A percentile compares a stretch with the other conserved stretches of the same genome.
Conservation (phyloP, 2,329 filamentous ascomycete species). For the Dothideomycetidae sp. region DNA sequence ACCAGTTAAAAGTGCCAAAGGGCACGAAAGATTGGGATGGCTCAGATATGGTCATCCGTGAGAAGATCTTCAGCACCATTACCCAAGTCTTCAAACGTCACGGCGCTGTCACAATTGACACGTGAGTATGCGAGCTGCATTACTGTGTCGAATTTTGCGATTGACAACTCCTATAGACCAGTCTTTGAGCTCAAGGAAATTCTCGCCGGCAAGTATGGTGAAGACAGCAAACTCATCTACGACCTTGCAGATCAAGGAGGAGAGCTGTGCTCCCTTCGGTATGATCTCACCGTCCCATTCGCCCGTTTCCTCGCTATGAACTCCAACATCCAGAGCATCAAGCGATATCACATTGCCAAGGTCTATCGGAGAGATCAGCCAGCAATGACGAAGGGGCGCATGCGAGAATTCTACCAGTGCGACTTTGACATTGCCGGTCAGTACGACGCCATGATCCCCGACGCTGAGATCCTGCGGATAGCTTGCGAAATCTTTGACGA, state of each 20-base stretch:
- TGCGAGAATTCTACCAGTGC: constrained; percentile 95
- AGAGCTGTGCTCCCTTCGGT: constrained; percentile 70
- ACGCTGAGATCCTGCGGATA: constrained; percentile 77
- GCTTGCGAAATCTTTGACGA: constrained; percentile 73
- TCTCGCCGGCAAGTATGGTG: constrained; percentile 77
- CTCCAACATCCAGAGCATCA: constrained; percentile 64
- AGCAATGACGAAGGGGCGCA: constrained; percentile 77
- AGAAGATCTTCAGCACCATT: constrained; percentile 65
- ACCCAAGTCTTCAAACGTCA: constrained; percentile 70
- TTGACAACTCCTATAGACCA: constrained; percentile 27
- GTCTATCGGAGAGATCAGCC: constrained; percentile 73
- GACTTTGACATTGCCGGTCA: constrained; percentile 87
- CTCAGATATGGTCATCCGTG: constrained; percentile 63
- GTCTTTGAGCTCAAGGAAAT: constrained; percentile 84
- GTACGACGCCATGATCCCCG: constrained; percentile 83
- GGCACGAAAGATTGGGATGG: constrained; percentile 79
- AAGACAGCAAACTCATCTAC: constrained; percentile 86
- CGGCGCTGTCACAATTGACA: constrained; percentile 67
- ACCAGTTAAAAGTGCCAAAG: constrained; percentile 77
- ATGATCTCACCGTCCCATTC: constrained; percentile 80
- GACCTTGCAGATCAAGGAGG: constrained; percentile 78
- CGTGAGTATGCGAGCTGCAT: constrained; percentile 38
- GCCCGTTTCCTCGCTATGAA: constrained; percentile 92
- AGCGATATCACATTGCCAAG: constrained; percentile 91
- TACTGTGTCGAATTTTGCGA: no score